phyloP scores from a whole-genome alignment of 1,284 basidiomycete species.

The Butyriboletus appendiculatus region DNA sequence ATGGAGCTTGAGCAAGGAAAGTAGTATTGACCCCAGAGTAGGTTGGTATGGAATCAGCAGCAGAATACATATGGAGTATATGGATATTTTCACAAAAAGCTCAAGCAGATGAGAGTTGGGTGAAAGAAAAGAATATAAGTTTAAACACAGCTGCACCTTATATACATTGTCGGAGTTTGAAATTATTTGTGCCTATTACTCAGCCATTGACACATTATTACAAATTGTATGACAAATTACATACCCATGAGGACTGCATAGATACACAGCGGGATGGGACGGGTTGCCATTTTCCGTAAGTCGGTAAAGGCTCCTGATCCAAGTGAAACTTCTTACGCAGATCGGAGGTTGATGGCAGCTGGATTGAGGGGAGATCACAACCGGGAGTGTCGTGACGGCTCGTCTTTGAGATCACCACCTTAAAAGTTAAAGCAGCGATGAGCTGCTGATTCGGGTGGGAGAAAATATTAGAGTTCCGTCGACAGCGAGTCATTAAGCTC shows the following conservation, averaged over 20 bases:
- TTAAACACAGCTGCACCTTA: conserved; percentile 10
- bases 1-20: not conserved
- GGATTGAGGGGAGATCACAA: not conserved
- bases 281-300: not conserved
- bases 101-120: not conserved
- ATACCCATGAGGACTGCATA: not conserved
- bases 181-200: conserved; percentile 4
- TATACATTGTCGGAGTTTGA: conserved; percentile 24
- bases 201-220: conserved; percentile 4
- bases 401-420: too few relatives aligned
- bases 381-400: not conserved
- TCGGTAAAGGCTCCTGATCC: too few relatives aligned
- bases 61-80: conserved; percentile 6
- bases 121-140: not conserved
- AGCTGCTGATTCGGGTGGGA: not conserved
- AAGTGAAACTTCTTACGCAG: too few relatives aligned
- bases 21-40: not conserved
- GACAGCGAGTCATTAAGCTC: not conserved
- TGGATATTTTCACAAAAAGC: not conserved
- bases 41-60: not conserved
- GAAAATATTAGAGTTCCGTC: conserved; percentile 19
- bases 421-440: too few relatives aligned
- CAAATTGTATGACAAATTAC: not conserved
- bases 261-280: not conserved
- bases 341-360: not conserved